phyloP scores from a whole-genome alignment of 2,329 filamentous ascomycete species.

The Trichoderma koningii region DNA sequence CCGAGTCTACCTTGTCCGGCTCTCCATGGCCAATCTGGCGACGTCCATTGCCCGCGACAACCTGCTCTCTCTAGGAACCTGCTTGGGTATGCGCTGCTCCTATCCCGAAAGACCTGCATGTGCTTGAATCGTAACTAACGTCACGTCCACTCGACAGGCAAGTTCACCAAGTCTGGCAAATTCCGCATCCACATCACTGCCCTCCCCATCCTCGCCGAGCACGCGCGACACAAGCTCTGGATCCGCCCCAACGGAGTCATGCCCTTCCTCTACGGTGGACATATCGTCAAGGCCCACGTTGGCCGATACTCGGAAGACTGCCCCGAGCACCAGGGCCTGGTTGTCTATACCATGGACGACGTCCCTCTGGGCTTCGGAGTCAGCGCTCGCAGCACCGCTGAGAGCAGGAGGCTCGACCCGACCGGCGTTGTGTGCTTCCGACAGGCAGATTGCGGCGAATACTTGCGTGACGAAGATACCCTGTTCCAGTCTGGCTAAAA shows the following conservation, averaged over 20 bases:
- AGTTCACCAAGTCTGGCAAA: slow-evolving; percentile 96
- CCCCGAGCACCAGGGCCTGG: slow-evolving; percentile 87
- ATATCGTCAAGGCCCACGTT: slow-evolving; percentile 72
- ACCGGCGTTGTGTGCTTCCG: slow-evolving; percentile 88
- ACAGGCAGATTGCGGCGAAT: slow-evolving; percentile 93
- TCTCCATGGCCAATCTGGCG: slow-evolving; percentile 87
- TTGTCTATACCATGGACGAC: slow-evolving; percentile 91
- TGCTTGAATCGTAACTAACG: neutral
- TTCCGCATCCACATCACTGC: slow-evolving; percentile 92
- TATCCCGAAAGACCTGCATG: neutral
- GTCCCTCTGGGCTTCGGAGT: slow-evolving; percentile 87
- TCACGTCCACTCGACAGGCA: slow-evolving; percentile 54
- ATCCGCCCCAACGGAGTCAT: slow-evolving; percentile 95
- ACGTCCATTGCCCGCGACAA: slow-evolving; percentile 80
- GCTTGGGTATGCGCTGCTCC: slow-evolving; percentile 57
- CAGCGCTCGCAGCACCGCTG: slow-evolving; percentile 82
- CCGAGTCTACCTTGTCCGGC: slow-evolving; percentile 88
- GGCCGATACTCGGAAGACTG: slow-evolving; percentile 88
- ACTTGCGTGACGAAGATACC: slow-evolving; percentile 78
- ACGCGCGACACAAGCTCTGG: slow-evolving; percentile 96
- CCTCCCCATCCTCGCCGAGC: slow-evolving; percentile 82
- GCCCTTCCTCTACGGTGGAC: slow-evolving; percentile 94
- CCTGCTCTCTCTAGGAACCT: slow-evolving; percentile 85
- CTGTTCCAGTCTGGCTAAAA: slow-evolving; percentile 58
- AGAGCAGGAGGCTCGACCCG: slow-evolving; percentile 81